Evolutionary conservation across 2,329 filamentous ascomycete genomes (phyloP), one percentile per base, ranked within the genome.

Genomic region (Hymenoscyphus fraxineus): DNA sequence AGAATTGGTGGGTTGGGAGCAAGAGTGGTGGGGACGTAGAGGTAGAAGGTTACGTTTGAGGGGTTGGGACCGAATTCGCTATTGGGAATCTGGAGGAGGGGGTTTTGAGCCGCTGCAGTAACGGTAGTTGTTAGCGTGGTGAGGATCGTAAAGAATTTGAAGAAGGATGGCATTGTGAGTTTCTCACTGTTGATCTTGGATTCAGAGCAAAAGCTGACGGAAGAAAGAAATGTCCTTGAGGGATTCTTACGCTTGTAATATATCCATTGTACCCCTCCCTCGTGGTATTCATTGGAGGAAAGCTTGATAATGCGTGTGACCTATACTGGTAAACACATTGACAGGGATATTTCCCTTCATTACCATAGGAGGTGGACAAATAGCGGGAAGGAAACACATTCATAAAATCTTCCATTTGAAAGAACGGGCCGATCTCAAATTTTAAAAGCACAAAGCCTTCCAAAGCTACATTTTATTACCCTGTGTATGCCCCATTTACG

Each of bases 41-140:
- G 51, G 41, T 69, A 69, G 60, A 71, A 70, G 2, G 61, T 60
- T 2, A 78, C 77, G 15, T 77, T 76, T 2, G 75, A 78, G 0
- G 81, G 79, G 27, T 79, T 80, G 10, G 71, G 68, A 13, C 80
- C 80, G 59, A 79, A 82, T 67, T 74, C 70, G 6, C 73, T 47
- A 3, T 54, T 74, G 62, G 59, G 44, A 38, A 83, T 77, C 56
- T 77, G 73, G 12, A 66, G 54, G 40, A 70, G 66, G 6, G 62
- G 35, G 22, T 68, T 67, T 13, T 60, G 58, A 15, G 69, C 67
- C 15, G 61, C 64, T 60, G 51, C n/a, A 58, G 31, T 12, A 39
- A 13, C 22, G 62, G 38, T 6, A 67, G 44, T n/a, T 10, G 35
- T 35, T 9, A 54, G 19, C 0, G 47, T 27, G n/a, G 47, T 27